phyloP scores from a whole-genome alignment of 345 rosid species.

The Citrus maxima region DNA sequence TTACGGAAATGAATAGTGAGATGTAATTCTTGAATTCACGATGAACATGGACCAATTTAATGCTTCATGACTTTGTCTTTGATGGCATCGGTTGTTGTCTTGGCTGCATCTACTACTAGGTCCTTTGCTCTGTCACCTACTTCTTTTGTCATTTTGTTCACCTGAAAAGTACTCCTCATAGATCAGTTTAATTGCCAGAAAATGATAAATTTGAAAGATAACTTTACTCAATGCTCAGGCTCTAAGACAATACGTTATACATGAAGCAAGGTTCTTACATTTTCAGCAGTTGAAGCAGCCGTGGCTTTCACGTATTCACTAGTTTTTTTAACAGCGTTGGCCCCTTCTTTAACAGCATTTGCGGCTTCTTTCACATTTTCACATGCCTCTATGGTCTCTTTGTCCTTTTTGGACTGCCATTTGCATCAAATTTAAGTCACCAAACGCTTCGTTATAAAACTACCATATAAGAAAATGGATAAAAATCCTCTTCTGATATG shows the following conservation, averaged over 20 bases:
- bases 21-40: neutral
- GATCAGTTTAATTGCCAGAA: no score
- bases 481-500: no score
- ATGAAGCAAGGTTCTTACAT: constrained; percentile 19
- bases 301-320: constrained; percentile 34
- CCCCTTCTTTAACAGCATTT: constrained; percentile 57
- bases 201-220: no score
- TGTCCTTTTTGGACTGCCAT: constrained; percentile 36
- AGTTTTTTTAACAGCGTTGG: constrained; percentile 46
- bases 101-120: constrained; percentile 17
- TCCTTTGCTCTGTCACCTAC: constrained; percentile 24
- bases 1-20: no score
- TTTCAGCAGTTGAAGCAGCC: constrained; percentile 30
- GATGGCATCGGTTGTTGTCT: constrained; percentile 19
- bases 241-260: neutral
- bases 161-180: neutral
- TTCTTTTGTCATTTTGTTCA: constrained; percentile 19
- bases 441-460: no score
- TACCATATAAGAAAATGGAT: no score
- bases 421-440: neutral
- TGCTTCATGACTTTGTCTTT: constrained; percentile 27
- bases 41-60: no score
- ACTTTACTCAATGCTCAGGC: neutral
- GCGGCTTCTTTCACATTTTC: constrained; percentile 63
- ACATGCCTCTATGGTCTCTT: constrained; percentile 41